phyloP scores from a whole-genome alignment of 2,329 filamentous ascomycete species.

The Botryotinia narcissicola region DNA sequence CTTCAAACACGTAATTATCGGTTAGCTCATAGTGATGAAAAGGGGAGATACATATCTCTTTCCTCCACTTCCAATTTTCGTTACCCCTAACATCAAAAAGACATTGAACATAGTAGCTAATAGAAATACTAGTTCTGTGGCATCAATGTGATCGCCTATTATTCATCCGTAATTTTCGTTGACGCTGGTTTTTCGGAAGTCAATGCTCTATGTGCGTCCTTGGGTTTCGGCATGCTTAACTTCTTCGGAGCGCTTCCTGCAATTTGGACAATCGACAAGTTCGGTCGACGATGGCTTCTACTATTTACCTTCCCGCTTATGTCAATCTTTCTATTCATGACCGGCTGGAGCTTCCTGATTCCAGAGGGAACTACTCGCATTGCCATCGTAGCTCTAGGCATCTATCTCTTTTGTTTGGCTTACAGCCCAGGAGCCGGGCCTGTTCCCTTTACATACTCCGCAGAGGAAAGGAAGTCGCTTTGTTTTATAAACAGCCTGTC shows the following conservation, averaged over 20 bases:
- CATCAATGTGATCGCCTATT: constrained; percentile 58
- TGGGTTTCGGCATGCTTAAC: constrained; percentile 64
- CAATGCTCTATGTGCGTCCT: constrained; percentile 55
- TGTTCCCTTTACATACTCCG: constrained; percentile 59
- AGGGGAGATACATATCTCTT: background rate
- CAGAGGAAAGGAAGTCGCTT: constrained; percentile 31
- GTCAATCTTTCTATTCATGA: constrained; percentile 51
- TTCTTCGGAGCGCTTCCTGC: constrained; percentile 63
- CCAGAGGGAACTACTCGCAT: constrained; percentile 38
- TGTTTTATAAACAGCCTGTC: background rate
- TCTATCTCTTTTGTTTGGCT: constrained; percentile 62
- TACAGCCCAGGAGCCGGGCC: constrained; percentile 63
- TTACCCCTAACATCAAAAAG: background rate
- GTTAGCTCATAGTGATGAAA: background rate
- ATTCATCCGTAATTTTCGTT: constrained; percentile 60
- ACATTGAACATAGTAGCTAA: background rate
- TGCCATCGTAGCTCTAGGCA: constrained; percentile 51
- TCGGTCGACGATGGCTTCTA: constrained; percentile 62
- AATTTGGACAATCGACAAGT: constrained; percentile 66
- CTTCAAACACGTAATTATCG: background rate
- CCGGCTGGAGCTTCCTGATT: constrained; percentile 53
- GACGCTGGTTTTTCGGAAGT: constrained; percentile 52
- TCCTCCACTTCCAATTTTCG: background rate
- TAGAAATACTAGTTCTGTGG: constrained; percentile 43
- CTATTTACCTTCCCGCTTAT: constrained; percentile 65